phyloP scores from a whole-genome alignment of 257 asterid species.

The Dorcoceras hygrometricum region DNA sequence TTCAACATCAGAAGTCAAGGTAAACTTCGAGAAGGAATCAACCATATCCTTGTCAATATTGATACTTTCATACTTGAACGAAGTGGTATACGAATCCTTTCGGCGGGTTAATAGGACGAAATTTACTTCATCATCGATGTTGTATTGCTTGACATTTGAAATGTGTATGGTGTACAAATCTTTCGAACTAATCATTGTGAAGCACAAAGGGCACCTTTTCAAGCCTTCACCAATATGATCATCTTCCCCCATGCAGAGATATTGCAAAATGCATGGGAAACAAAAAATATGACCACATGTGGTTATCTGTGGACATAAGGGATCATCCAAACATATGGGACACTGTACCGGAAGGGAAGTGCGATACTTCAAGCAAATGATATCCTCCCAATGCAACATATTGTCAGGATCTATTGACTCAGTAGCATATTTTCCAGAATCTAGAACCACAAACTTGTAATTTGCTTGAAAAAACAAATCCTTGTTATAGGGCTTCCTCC shows the following conservation, averaged over 20 bases:
- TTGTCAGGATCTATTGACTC: conserved; percentile 82
- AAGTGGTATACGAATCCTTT: conserved; percentile 61
- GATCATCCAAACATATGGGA: conserved; percentile 90
- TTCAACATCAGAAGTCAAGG: conserved; percentile 83
- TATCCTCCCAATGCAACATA: conserved; percentile 86
- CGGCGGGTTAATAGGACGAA: conserved; percentile 72
- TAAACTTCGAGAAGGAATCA: conserved; percentile 75
- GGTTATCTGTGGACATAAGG: conserved; percentile 91
- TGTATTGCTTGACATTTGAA: conserved; percentile 64
- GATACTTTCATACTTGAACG: conserved; percentile 45
- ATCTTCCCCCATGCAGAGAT: conserved; percentile 52
- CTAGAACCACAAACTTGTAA: conserved; percentile 83
- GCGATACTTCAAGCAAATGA: conserved; percentile 77
- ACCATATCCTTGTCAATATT: conserved; percentile 39
- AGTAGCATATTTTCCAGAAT: conserved; percentile 61
- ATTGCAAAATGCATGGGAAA: conserved; percentile 85
- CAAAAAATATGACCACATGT: conserved; percentile 97
- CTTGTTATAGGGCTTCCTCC: conserved; percentile 82
- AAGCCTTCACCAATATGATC: conserved; percentile 56
- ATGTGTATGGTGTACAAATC: conserved; percentile 70
- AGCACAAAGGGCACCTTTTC: conserved; percentile 92
- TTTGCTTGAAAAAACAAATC: conserved; percentile 95
- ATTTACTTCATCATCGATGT: conserved; percentile 56
- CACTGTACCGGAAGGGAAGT: conserved; percentile 72
- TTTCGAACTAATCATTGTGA: conserved; percentile 74